Evolutionary conservation across 768 basidiomycete genomes (phyloP).

Genomic region (Sarcomyxa edulis): DNA sequence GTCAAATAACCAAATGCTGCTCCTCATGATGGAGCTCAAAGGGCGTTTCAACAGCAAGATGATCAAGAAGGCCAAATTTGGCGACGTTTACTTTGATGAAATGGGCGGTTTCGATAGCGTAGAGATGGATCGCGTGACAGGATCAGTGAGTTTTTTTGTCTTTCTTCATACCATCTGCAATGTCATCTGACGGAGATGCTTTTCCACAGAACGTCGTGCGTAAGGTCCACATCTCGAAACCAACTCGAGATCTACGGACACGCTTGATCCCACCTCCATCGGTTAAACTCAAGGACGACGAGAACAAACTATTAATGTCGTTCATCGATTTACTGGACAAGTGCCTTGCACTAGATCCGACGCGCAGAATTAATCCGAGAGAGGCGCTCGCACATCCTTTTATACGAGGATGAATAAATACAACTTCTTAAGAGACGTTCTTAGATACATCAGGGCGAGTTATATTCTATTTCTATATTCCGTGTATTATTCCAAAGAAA

Average conservation of each 20-base stretch:
- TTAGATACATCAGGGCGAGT: background rate
- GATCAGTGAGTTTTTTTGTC: conserved; percentile 53
- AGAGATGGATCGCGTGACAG: conserved; percentile 80
- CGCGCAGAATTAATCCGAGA: conserved; percentile 80
- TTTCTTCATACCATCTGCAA: conserved; percentile 3
- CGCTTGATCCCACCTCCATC: conserved; percentile 77
- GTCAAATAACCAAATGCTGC: conserved; percentile 96
- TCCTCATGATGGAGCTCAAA: conserved; percentile 97
- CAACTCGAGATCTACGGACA: conserved; percentile 73
- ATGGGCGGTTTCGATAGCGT: conserved; percentile 81
- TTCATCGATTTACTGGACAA: conserved; percentile 93
- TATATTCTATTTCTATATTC: background rate
- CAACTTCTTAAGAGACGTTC: background rate
- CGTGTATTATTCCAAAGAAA: background rate
- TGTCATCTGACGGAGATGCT: conserved; percentile 15
- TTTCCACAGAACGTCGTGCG: conserved; percentile 67
- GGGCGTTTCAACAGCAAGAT: conserved; percentile 90
- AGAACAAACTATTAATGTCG: conserved; percentile 67
- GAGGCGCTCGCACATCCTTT: conserved; percentile 89
- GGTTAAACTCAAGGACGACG: conserved; percentile 83
- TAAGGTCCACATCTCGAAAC: conserved; percentile 80
- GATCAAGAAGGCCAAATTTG: conserved; percentile 94
- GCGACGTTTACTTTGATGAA: conserved; percentile 90
- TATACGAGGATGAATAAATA: conserved; percentile 44
- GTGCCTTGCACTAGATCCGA: conserved; percentile 83